Conservation (phyloP, 1,284 basidiomycete genomes). For the Rhodotorula sp. region DNA sequence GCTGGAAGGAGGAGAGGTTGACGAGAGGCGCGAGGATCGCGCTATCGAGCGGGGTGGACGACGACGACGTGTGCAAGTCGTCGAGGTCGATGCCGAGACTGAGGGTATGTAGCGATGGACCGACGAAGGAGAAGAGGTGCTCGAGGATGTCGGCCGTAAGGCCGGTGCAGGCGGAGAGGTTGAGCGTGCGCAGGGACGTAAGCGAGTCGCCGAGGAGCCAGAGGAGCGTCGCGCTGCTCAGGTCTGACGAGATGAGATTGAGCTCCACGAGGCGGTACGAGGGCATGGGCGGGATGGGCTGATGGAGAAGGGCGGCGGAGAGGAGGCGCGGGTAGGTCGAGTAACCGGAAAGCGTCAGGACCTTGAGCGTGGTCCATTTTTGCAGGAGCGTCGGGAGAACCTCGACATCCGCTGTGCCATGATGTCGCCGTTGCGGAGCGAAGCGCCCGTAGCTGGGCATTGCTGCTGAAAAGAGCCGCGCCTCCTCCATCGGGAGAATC, state of each 20-base stretch:
- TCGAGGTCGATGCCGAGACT: slow-evolving; percentile 16
- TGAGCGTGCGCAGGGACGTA: background rate
- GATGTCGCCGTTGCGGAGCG: background rate
- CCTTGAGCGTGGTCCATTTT: slow-evolving; percentile 4
- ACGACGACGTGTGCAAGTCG: background rate
- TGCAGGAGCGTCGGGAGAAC: slow-evolving; percentile 5
- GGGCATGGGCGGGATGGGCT: background rate
- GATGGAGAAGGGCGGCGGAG: background rate
- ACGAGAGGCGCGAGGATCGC: background rate
- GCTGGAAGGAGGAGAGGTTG: background rate
- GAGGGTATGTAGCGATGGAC: slow-evolving; percentile 5
- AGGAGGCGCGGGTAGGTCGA: slow-evolving; percentile 4
- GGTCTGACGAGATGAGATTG: slow-evolving; percentile 7
- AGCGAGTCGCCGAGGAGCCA: slow-evolving; percentile 20
- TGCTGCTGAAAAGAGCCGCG: slow-evolving; percentile 1
- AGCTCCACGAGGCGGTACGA: slow-evolving; percentile 14
- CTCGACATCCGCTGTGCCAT: slow-evolving; percentile 6
- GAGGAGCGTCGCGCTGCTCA: slow-evolving; percentile 3
- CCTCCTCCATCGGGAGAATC: background rate
- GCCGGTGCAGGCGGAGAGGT: background rate
- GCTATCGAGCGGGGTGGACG: background rate
- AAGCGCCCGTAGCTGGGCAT: background rate
- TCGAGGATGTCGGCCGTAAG: background rate
- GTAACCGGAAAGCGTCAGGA: slow-evolving; percentile 11
- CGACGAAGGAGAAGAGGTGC: slow-evolving; percentile 7